Base-by-base conservation (phyloP, 1,284 basidiomycete genomes). In the Moniliella sp. region DNA sequence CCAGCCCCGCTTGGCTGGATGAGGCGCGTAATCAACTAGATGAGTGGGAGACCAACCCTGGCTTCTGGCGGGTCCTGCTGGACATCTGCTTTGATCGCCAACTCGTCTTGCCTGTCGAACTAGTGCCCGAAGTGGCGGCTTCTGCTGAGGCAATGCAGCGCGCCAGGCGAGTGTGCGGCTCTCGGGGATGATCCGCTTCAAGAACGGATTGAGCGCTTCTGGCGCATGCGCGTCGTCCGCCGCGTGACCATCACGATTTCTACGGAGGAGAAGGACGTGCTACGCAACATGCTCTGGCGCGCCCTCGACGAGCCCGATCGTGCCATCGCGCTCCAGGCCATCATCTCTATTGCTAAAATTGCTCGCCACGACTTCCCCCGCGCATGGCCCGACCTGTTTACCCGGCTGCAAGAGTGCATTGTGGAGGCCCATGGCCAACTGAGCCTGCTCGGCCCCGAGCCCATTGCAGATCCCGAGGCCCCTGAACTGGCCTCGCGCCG, bases 171-270 rank as follows among this genome's bases (percentile, higher is more conserved):
- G 35, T 14, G 42, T 48, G 4, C 46, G 46, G 29, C 48, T 29
- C 31, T 35, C 53, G 2, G 55, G 54, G 19, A 49, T 54, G 35
- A 59, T 59, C 18, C 50, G 56, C 13, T 49, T 59, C 46, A 59
- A 59, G 36, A 56, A 59, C 37, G 56, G 50, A 17, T 42, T 54
- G 43, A 50, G 31, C 54, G 50, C 36, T 54, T 37, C 32, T 59
- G 56, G 56, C 35, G 56, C 4, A 39, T 40, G 19, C 44, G 55
- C 4, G 42, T 57, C 33, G 41, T 50, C 30, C 39, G 41, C 18
- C 40, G 45, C 10, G 39, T 43, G 14, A 44, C 37, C 13, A 42
- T 56, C 32, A 43, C 46, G 29, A 52, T 59, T 26, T 32, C 39
- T 9, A 11, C 39, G 10, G 43, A 51, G 16, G 36, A 42, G 10